phyloP scores from a whole-genome alignment of 805 yeast species.

The Phaffomyces antillensis region DNA sequence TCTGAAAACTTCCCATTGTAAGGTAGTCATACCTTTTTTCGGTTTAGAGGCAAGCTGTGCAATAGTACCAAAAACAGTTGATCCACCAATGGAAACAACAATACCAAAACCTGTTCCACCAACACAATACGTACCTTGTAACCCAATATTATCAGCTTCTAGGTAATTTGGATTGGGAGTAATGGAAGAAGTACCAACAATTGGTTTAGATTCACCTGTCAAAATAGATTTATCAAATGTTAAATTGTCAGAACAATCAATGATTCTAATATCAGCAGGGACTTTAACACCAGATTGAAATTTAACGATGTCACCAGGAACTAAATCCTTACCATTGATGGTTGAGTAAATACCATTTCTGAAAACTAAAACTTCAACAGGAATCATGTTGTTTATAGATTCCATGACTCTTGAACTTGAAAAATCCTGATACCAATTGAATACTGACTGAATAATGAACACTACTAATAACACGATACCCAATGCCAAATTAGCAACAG shows the following conservation, averaged over 20 bases:
- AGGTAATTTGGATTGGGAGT: slow-evolving; percentile 33
- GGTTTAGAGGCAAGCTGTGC: slow-evolving; percentile 35
- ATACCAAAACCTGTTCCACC: slow-evolving; percentile 38
- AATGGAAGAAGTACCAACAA: slow-evolving; percentile 24
- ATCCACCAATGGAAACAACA: slow-evolving; percentile 37
- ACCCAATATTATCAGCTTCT: slow-evolving; percentile 36
- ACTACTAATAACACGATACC: slow-evolving; percentile 35
- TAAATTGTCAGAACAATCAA: slow-evolving; percentile 27
- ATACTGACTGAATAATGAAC: slow-evolving; percentile 34
- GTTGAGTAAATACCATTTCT: slow-evolving; percentile 27
- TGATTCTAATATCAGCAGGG: slow-evolving; percentile 41
- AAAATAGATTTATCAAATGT: slow-evolving; percentile 39
- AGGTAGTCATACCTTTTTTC: slow-evolving; percentile 33
- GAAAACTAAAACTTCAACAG: slow-evolving; percentile 29
- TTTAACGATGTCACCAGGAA: slow-evolving; percentile 39
- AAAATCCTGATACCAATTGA: slow-evolving; percentile 41
- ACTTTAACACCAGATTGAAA: slow-evolving; percentile 34
- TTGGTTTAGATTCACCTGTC: slow-evolving; percentile 43
- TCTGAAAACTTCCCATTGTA: slow-evolving; percentile 34
- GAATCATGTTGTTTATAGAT: slow-evolving; percentile 38
- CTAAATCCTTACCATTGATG: slow-evolving; percentile 29
- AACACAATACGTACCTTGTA: slow-evolving; percentile 40
- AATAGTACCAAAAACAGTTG: slow-evolving; percentile 40
- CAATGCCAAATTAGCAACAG: slow-evolving; percentile 34
- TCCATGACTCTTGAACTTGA: slow-evolving; percentile 42